Base-by-base conservation (phyloP, 345 rosid species). In the Leavenworthia alabamica region DNA sequence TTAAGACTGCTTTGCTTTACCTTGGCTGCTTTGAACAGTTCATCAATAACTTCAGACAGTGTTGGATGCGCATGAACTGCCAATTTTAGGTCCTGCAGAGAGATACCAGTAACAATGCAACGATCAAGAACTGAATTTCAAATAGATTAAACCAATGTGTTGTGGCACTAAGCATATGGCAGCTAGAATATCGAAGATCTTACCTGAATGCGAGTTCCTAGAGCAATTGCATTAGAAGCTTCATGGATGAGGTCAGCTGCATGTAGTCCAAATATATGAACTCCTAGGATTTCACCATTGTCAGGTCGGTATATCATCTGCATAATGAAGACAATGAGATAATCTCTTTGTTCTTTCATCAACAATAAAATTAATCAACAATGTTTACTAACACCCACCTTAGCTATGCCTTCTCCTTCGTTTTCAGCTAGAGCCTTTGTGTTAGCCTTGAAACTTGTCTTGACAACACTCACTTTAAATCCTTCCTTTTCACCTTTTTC, bases 21-120 rank as follows among this genome's bases (percentile, higher is more conserved):
- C 94, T 87, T 85, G 47, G 99, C 99, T 22, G 96, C 80, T 76
- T 93, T 93, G 63, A 87, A 93, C 58, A 93, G 82, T 71, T 93
- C 97, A n/a, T 93, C 99, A 13, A 93, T 77, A 59, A 90, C 99
- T 80, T 93, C 99, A 4, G 99, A 90, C 61, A 93, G 75, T 6
- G 99, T 93, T 36, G 99, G 99, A 80, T 93, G 99, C 27, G 99
- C 97, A 67, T 93, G 99, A 73, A 93, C 99, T 7, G 97, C 99
- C 40, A 79, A 69, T 73, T 84, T 93, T 26, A 93, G 78, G 66
- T 90, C 99, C 99, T 90, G 89, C 72, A 63, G 59, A 12, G 59
- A 12, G 53, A 33, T 28, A 27, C 39, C 49, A 71, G 40, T 26
- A 57, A 72, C 11, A 67, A 69, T n/a, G 27, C 31, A 60, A 13